Percentiles rank a stretch among this genome's conserved stretches.
Evolutionary conservation across 441 rosid genomes (phyloP).

Genomic region (Pelargonium myrrhifolium): DNA sequence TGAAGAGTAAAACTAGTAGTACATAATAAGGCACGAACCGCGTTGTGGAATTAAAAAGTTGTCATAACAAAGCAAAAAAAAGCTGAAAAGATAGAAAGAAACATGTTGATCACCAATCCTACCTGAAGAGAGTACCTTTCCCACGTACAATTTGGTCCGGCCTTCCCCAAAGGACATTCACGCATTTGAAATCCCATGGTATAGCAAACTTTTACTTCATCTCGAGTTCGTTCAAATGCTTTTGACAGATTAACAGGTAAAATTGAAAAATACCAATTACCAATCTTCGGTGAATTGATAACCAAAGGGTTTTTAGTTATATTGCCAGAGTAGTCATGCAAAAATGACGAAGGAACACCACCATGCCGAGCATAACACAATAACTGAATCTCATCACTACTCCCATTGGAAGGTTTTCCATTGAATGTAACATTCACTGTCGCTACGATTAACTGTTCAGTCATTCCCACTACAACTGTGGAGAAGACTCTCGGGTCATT

Average conservation of each 20-base stretch:
- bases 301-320: conserved; percentile 48
- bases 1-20: neutral
- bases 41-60: neutral
- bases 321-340: conserved; percentile 69
- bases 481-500: conserved; percentile 59
- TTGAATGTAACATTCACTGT: conserved; percentile 36
- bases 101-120: conserved; percentile 4
- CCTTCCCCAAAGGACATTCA: conserved; percentile 66
- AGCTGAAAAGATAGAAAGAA: neutral
- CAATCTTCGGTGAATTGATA: conserved; percentile 58
- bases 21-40: neutral
- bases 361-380: conserved; percentile 72
- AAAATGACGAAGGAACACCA: conserved; percentile 53
- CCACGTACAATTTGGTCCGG: conserved; percentile 64
- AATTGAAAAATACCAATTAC: conserved; percentile 72
- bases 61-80: neutral
- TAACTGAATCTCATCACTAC: conserved; percentile 32
- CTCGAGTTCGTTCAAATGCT: conserved; percentile 32
- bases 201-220: conserved; percentile 50
- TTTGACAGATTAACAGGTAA: conserved; percentile 40
- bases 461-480: conserved; percentile 49
- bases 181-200: conserved; percentile 51
- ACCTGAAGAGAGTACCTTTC: conserved; percentile 75
- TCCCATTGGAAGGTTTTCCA: conserved; percentile 23
- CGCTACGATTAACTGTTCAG: conserved; percentile 46